Percentiles rank a stretch among this genome's conserved stretches.
These are phyloP conservation scores for Chloropicon primus DNA, from an alignment of 139 green algal species.

Conservation along the genomic window DNA sequence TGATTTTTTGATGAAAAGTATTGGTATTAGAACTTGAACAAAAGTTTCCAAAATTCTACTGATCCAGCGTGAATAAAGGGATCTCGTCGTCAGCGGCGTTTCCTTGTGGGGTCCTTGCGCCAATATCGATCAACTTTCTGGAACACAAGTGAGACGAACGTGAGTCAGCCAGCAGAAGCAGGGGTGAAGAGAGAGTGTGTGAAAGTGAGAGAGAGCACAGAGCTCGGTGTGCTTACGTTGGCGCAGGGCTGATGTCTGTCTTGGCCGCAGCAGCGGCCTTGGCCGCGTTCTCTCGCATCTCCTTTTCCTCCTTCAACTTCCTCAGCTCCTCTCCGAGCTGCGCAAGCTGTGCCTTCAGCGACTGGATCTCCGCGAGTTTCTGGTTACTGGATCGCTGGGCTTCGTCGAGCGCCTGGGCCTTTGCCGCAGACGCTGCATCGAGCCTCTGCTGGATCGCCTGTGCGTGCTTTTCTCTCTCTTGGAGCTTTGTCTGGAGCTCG, in stretches of 20 bases:
- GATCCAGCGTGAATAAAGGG: not conserved
- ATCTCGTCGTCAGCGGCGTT: not conserved
- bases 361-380: too few species aligned
- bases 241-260: not conserved
- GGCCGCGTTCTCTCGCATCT: not conserved
- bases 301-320: not conserved
- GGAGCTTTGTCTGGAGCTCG: not conserved
- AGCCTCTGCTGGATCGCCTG: not conserved
- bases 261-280: not conserved
- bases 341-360: not conserved
- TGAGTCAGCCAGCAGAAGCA: not conserved
- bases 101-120: not conserved
- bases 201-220: too few species aligned
- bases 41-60: not conserved
- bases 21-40: not conserved
- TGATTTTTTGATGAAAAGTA: not conserved
- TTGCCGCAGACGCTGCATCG: not conserved
- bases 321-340: not conserved
- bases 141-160: not conserved
- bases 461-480: not conserved
- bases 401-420: not conserved
- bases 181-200: too few species aligned
- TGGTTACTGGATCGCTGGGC: too few species aligned
- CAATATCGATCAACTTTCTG: not conserved
- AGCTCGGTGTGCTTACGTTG: too few species aligned